Evolutionary conservation across 805 yeast genomes (phyloP).

Genomic region (Suhomyces canberraensis): DNA sequence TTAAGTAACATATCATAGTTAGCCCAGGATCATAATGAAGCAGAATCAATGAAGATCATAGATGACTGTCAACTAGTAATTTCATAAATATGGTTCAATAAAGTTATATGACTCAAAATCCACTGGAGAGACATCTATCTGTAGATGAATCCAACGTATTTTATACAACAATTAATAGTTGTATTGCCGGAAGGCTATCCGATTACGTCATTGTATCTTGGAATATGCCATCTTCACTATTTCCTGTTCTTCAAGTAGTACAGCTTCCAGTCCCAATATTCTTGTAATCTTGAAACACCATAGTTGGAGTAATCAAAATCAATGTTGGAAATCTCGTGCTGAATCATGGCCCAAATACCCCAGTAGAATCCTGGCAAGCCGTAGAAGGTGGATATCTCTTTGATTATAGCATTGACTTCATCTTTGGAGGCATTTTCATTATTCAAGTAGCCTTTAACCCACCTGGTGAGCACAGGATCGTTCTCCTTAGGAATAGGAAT

Average conservation of each 20-base stretch:
- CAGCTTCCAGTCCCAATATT: conserved; percentile 68
- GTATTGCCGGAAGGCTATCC: too few relatives aligned
- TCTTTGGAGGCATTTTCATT: conserved; percentile 23
- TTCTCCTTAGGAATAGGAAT: conserved; percentile 51
- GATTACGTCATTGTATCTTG: too few relatives aligned
- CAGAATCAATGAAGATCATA: too few relatives aligned
- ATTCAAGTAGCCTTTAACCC: conserved; percentile 59
- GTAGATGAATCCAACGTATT: too few relatives aligned
- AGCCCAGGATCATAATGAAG: too few relatives aligned
- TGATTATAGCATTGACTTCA: conserved; percentile 44
- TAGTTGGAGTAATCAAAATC: conserved; percentile 70
- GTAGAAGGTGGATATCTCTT: conserved; percentile 58
- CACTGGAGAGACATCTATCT: too few relatives aligned
- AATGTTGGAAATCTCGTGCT: conserved; percentile 61
- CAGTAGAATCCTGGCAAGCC: conserved; percentile 83
- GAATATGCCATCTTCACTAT: too few relatives aligned
- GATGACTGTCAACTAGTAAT: too few relatives aligned
- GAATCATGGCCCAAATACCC: conserved; percentile 84
- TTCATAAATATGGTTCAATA: too few relatives aligned
- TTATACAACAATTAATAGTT: too few relatives aligned
- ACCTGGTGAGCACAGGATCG: conserved; percentile 46
- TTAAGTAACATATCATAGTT: too few relatives aligned
- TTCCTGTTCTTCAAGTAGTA: conserved; percentile 5
- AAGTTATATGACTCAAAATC: too few relatives aligned
- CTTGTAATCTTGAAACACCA: conserved; percentile 56